Evolutionary conservation across 108 stramenopile genomes (phyloP), one percentile per base, ranked within the genome.

Genomic region (Chaetoceros muelleri): DNA sequence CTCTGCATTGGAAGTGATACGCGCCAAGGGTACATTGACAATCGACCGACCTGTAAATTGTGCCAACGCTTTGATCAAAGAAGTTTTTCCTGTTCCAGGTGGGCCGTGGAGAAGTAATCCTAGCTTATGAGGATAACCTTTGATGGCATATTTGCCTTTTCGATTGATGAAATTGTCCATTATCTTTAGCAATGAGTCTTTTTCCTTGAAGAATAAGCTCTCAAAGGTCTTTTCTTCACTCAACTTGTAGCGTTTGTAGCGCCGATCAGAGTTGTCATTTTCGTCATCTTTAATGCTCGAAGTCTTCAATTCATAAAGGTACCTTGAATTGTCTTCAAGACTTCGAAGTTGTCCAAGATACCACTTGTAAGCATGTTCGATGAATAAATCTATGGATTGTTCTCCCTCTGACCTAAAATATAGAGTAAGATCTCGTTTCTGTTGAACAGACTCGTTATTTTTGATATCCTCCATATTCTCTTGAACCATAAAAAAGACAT

Each of bases 1-100:
- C 52, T 79, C 76, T 55, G 81, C 70, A 67, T 88, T 88, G 21
- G 86, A 84, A 18, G 53, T 50, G 44, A 88, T 78, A 30, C 69
- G 72, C 5, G 70, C 53, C 10, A 88, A 65, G 13, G 74, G 72
- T 2, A 90, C 73, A 63, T 77, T 76, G 49, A 90, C 76, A 51
- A 90, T 82, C 52, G 81, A 81, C 18, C 89, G 73, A 19, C 76
- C 69, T 18, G 83, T 87, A 52, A 76, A 31, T 28, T 77, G 57
- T 2, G 85, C 89, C 48, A 90, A 44, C 1, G 83, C 82, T 67
- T 90, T 90, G 68, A 85, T 90, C 53, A 90, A 24, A 48, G 60
- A 64, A 0, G 95, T 96, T 64, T 95, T 95, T 10, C 95, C 95
- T 17, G 95, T 94, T 2, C 95, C 95, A 17, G 95, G 95, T 0